phyloP scores from a whole-genome alignment of 805 yeast species.

The Wickerhamomyces sydowiorum region DNA sequence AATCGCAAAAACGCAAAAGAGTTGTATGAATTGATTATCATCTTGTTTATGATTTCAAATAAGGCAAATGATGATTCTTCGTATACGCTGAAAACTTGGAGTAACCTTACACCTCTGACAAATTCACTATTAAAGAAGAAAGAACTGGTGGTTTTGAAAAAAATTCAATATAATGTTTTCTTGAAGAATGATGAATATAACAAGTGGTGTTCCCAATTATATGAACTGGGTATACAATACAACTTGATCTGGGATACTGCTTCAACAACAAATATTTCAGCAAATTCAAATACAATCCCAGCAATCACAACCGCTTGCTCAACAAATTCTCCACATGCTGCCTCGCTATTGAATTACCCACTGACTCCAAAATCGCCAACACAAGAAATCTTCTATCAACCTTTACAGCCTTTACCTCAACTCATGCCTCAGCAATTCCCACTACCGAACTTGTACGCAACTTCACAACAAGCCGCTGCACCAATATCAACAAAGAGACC shows the following conservation, averaged over 20 bases:
- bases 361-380: conserved; percentile 20
- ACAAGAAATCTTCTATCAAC: conserved; percentile 2
- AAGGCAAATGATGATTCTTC: conserved; percentile 44
- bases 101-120: conserved; percentile 18
- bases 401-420: background rate
- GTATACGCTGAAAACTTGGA: conserved; percentile 48
- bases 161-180: conserved; percentile 18
- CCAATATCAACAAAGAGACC: too few relatives aligned
- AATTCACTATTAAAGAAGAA: conserved; percentile 8
- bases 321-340: background rate
- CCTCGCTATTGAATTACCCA: conserved; percentile 5
- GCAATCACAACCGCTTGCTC: background rate
- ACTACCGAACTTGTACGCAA: too few relatives aligned
- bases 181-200: conserved; percentile 7
- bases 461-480: too few relatives aligned
- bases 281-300: background rate
- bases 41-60: conserved; percentile 30
- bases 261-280: background rate
- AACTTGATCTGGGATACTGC: conserved; percentile 5
- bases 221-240: conserved; percentile 3
- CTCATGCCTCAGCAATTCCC: too few relatives aligned
- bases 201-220: conserved; percentile 9
- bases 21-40: conserved; percentile 23
- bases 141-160: conserved; percentile 17
- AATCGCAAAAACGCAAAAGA: conserved; percentile 4